Evolutionary conservation across 179 eudicot species (phyloP), one percentile per base, ranked within the genome.

Genomic region (Spinacia oleracea): DNA sequence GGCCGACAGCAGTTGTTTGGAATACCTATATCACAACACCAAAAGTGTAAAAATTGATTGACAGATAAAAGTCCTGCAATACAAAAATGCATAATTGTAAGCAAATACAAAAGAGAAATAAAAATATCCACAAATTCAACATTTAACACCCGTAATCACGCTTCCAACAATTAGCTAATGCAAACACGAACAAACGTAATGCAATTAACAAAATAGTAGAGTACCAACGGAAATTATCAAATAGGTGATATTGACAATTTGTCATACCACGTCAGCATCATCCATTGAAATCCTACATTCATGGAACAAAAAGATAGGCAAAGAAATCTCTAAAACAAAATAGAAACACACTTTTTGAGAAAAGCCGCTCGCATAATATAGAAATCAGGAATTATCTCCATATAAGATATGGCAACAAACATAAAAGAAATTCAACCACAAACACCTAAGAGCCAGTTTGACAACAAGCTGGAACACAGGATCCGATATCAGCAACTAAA

Each of bases 1-100:
- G 90, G 77, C 98, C 98, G 84, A 94, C 98, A 63, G 93, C 93
- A 77, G 95, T 90, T 68, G 98, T 95, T 93, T 93, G 99, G 88
- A 92, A 96, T 71, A 96, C 99, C 99, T 96, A 77, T 11, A 78
- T 70, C 63, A 79, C 50, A 72, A 74, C 43, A 70, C 27, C 56
- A 81, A 69, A 63, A 34, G 46, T 21, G 25, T 63, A 60, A 70
- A 4, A 71, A 9, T 12, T 55, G 11, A 51, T 20, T 18, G 66
- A 55, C 50, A 40, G 31, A 78, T 31, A 29, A 25, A 18, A 18
- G 32, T 16, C 38, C 20, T 4, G 2, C 58, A 12, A 58, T 5
- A 35, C 42, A 16, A 31, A 48, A 72, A 15, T 29, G 40, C 50
- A 11, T 18, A 79, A 32, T 10, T 23, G 48, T 25, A 29, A 65